phyloP scores from a whole-genome alignment of 495 filamentous ascomycete species.

The Aspergillus mulundensis region DNA sequence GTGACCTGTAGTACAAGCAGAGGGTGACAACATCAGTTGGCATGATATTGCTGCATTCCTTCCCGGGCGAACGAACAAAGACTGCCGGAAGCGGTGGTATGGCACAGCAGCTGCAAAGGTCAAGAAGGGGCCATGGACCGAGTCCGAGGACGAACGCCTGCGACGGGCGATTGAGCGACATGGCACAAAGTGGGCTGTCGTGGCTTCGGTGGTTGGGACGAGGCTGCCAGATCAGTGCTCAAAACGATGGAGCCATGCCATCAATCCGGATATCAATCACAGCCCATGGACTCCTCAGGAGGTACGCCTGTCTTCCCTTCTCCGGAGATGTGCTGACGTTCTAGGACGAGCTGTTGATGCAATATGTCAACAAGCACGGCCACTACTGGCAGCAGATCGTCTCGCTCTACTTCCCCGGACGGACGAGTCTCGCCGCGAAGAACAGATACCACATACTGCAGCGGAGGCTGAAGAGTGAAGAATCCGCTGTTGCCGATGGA shows the following conservation, averaged over 20 bases:
- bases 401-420: neutral
- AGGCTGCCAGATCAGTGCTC: conserved; percentile 8
- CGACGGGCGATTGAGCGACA: conserved; percentile 4
- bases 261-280: conserved; percentile 8
- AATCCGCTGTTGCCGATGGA: neutral
- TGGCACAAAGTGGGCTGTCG: conserved; percentile 8
- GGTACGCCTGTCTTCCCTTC: neutral
- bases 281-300: conserved; percentile 7
- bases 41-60: conserved; percentile 4
- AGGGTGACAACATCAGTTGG: conserved; percentile 8
- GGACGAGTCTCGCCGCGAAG: conserved; percentile 1
- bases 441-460: conserved; percentile 5
- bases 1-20: neutral
- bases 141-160: conserved; percentile 3
- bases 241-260: conserved; percentile 6
- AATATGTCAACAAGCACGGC: conserved; percentile 5
- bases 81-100: conserved; percentile 6
- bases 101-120: conserved; percentile 5
- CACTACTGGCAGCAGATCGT: conserved; percentile 9
- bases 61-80: conserved; percentile 2
- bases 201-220: conserved; percentile 1
- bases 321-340: neutral
- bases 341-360: neutral
- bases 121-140: neutral
- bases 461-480: neutral